Evolutionary conservation across 2,329 filamentous ascomycete species (phyloP).

Genomic region (Coleophoma cylindrospora): DNA sequence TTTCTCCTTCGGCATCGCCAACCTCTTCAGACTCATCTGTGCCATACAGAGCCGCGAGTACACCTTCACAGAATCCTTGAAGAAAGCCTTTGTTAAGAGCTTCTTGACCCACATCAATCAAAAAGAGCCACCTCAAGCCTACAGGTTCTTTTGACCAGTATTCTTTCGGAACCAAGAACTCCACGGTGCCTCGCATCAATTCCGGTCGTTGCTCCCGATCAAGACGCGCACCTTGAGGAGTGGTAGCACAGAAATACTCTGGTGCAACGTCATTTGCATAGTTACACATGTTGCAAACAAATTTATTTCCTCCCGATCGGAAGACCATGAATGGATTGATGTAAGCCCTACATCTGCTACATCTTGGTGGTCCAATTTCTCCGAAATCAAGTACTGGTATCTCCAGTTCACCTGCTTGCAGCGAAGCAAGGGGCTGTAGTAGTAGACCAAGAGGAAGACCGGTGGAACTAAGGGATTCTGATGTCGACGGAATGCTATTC

Average conservation of each 20-base stretch:
- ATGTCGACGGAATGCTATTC: slow-evolving; percentile 84
- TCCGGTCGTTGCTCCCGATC: slow-evolving; percentile 88
- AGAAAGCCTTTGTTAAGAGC: slow-evolving; percentile 87
- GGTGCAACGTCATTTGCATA: slow-evolving; percentile 91
- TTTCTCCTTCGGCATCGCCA: slow-evolving; percentile 37
- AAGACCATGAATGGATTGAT: slow-evolving; percentile 99
- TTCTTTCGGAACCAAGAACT: slow-evolving; percentile 95
- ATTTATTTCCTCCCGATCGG: slow-evolving; percentile 87
- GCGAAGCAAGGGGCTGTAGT: slow-evolving; percentile 78
- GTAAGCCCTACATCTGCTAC: slow-evolving; percentile 88
- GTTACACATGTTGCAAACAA: slow-evolving; percentile 96
- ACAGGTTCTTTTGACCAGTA: slow-evolving; percentile 97
- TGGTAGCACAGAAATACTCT: slow-evolving; percentile 91
- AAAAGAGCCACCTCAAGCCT: slow-evolving; percentile 80
- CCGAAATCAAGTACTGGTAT: slow-evolving; percentile 96
- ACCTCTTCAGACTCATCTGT: slow-evolving; percentile 46
- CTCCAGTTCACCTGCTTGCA: slow-evolving; percentile 78
- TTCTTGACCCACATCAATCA: slow-evolving; percentile 92
- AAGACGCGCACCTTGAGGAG: slow-evolving; percentile 78
- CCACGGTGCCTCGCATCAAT: slow-evolving; percentile 85
- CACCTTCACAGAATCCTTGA: slow-evolving; percentile 85
- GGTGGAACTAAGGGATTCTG: slow-evolving; percentile 75
- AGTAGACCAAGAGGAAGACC: slow-evolving; percentile 82
- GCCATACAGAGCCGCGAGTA: slow-evolving; percentile 79
- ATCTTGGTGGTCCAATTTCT: slow-evolving; percentile 82